Conservation (phyloP, 108 stramenopile genomes). For the Cyclotella choctawhatcheeana region DNA sequence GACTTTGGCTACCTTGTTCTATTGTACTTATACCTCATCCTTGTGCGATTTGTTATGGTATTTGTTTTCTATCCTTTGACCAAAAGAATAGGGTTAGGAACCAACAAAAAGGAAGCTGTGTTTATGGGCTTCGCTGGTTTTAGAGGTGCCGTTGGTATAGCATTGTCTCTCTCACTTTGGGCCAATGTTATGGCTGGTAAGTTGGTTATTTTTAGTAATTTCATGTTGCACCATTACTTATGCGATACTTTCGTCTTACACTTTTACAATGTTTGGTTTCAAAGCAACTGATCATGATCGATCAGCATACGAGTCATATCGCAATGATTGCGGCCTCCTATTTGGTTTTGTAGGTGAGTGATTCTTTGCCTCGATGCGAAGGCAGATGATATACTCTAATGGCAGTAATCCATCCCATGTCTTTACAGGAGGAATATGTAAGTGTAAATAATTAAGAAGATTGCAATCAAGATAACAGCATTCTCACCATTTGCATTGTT, state of each 20-base stretch:
- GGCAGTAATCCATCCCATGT: not conserved
- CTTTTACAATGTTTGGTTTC: not conserved
- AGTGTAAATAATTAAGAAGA: not conserved
- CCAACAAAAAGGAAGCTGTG: constrained; percentile 34
- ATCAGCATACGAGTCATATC: not conserved
- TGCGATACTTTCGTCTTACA: not conserved
- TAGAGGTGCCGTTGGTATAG: constrained; percentile 50
- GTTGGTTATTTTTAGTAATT: not conserved
- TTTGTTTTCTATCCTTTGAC: constrained; percentile 38
- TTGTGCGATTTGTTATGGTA: constrained; percentile 40
- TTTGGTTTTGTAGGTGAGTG: constrained; percentile 13
- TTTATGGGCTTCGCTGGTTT: constrained; percentile 45
- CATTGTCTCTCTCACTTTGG: constrained; percentile 38
- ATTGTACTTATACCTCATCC: constrained; percentile 25
- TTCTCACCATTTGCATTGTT: not conserved
- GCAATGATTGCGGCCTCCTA: not conserved
- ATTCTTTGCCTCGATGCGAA: not conserved
- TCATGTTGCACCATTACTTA: too few relatives aligned
- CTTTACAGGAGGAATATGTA: not conserved
- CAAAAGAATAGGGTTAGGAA: constrained; percentile 34
- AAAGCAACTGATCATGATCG: constrained; percentile 2
- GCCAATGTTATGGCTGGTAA: constrained; percentile 5
- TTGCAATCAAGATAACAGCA: not conserved
- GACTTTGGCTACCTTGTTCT: constrained; percentile 37
- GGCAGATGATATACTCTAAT: too few relatives aligned